Evolutionary conservation across 345 rosid species (phyloP), one percentile per base, ranked within the genome.

Genomic region (Bruguiera gymnorhiza): DNA sequence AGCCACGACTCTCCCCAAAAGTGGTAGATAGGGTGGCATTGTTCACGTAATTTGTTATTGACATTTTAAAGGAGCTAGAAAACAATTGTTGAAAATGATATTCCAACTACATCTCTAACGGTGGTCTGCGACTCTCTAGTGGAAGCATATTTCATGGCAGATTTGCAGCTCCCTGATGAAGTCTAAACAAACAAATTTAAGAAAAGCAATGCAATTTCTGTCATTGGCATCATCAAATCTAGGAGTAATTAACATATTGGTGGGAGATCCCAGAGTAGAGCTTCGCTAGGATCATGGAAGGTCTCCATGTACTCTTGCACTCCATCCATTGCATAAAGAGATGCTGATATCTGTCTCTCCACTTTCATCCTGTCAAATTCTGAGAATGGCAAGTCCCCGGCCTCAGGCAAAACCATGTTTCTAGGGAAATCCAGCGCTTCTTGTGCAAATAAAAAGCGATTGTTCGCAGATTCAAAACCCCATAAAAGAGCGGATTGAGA

Each of bases 291-390:
- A 79, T 86, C 91, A 69, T 80, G 73, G 64, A 79, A 62, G 19
- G 81, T 71, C 9, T 85, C 86, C 77, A 86, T 82, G 21, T 72
- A 85, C 83, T 86, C 95, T 70, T 89, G 91, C 31, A 89, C 77
- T 19, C 95, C 95, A 66, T 83, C 86, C 50, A 89, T 85, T 15
- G 91, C 95, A 70, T 85, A 89, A 27, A 87, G 69, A 7, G 89
- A 86, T 50, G 91, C 94, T 24, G 94, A 89, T 48, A 86, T 86
- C 74, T 85, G 86, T 72, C 95, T 84, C 55, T 89, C 95, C n/a
- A 89, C 86, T 70, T 83, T 85, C 86, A 89, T 86, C 77, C 91
- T 81, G 10, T 86, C 84, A 27, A 89, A 89, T 76, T 85, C 89
- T 52, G 89, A 69, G 37, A 89, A 84, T 63, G 81, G 84, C 6